A percentile compares a stretch with the other conserved stretches of the same genome.
Conservation (phyloP, 139 green algal genomes). For the Deuterostichococcus epilithicus region DNA sequence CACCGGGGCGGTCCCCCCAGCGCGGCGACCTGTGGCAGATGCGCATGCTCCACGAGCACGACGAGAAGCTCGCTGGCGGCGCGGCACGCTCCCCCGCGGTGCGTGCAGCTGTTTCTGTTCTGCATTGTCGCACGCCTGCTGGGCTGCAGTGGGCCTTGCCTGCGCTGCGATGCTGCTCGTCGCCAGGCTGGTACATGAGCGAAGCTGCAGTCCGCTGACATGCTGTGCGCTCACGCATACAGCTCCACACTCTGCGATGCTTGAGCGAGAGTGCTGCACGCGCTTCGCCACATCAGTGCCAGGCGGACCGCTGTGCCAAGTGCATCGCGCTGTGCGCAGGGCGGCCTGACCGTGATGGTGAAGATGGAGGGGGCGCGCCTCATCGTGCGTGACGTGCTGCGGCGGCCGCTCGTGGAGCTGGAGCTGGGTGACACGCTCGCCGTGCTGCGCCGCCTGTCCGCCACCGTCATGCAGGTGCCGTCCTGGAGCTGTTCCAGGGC, state of each 20-base stretch:
- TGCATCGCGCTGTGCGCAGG: neutral
- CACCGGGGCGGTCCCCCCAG: neutral
- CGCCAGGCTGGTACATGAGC: no score
- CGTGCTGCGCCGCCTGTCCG: slow-evolving; percentile 14
- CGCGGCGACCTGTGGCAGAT: slow-evolving; percentile 18
- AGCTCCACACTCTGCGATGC: no score
- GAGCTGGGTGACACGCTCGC: slow-evolving; percentile 37
- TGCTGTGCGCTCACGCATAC: no score
- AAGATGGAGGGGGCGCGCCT: slow-evolving; percentile 33
- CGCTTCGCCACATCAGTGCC: no score
- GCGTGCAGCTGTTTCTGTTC: no score
- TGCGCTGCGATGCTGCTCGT: no score
- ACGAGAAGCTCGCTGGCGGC: neutral
- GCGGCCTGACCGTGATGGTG: slow-evolving; percentile 47
- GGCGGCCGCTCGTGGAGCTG: slow-evolving; percentile 59
- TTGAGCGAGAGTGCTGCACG: no score
- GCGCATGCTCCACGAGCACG: slow-evolving; percentile 19
- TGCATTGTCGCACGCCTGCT: no score
- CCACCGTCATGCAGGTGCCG: slow-evolving; percentile 9
- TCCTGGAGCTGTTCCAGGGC: slow-evolving; percentile 11
- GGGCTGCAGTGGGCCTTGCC: no score
- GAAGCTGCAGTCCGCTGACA: no score
- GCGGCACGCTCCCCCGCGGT: neutral
- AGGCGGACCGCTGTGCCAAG: no score
- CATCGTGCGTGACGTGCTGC: slow-evolving; percentile 53